phyloP scores from a whole-genome alignment of 2,329 filamentous ascomycete genomes.

The Elsinoe perseae region DNA sequence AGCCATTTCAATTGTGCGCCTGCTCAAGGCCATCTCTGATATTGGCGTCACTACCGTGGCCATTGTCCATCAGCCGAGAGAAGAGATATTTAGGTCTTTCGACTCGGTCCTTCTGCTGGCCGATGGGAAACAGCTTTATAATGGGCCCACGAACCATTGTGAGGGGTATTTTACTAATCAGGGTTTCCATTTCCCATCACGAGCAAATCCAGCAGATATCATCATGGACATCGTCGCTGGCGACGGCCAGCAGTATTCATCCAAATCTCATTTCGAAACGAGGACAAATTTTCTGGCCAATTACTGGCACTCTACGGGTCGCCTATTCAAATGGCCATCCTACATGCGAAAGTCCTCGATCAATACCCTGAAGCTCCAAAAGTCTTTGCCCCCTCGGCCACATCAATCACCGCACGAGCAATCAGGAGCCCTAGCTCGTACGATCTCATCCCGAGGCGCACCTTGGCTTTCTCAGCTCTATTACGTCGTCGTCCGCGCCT shows the following conservation, averaged over 20 bases:
- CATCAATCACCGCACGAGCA: conserved; percentile 32
- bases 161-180: conserved; percentile 45
- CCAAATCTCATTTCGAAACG: conserved; percentile 8
- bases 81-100: conserved; percentile 52
- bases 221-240: conserved; percentile 57
- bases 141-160: conserved; percentile 40
- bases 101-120: conserved; percentile 51
- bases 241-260: conserved; percentile 45
- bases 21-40: conserved; percentile 47
- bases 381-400: conserved; percentile 21
- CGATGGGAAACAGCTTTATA: conserved; percentile 49
- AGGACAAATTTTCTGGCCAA: conserved; percentile 6
- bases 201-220: conserved; percentile 50
- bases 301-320: conserved; percentile 35
- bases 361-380: conserved; percentile 20
- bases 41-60: conserved; percentile 52
- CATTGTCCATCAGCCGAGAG: conserved; percentile 54
- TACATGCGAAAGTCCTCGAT: conserved; percentile 3
- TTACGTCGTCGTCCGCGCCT: conserved; percentile 46
- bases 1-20: conserved; percentile 49
- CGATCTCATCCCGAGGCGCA: conserved; percentile 46
- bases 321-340: conserved; percentile 4
- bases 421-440: conserved; percentile 36
- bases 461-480: conserved; percentile 43
- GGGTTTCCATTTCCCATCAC: conserved; percentile 43